Evolutionary conservation across 495 filamentous ascomycete genomes (phyloP).

Genomic region (Neurospora sp.): DNA sequence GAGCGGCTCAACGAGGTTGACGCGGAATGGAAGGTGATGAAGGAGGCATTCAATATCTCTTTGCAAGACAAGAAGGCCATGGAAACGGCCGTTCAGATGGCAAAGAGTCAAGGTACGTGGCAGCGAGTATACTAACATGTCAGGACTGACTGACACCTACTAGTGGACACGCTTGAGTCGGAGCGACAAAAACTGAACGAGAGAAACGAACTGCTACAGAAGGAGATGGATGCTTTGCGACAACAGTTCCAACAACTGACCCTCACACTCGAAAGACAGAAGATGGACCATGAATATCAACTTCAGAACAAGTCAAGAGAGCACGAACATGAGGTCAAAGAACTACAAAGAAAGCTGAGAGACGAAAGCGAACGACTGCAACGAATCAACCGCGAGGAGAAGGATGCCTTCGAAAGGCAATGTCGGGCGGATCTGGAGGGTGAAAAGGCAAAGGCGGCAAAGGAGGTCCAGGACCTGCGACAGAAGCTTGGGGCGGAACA

Average conservation of each 20-base stretch:
- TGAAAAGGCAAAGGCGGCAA: constrained; percentile 45
- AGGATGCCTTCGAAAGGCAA: constrained; percentile 33
- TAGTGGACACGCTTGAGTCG: constrained; percentile 60
- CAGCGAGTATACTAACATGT: neutral
- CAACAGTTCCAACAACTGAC: constrained; percentile 21
- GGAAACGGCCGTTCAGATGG: constrained; percentile 58
- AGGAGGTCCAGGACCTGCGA: constrained; percentile 57
- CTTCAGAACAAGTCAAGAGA: constrained; percentile 29
- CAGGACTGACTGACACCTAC: neutral
- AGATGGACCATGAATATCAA: constrained; percentile 27
- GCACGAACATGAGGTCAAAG: constrained; percentile 23
- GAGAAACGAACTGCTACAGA: constrained; percentile 44
- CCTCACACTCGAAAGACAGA: constrained; percentile 19
- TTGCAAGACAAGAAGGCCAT: constrained; percentile 49
- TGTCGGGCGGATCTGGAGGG: constrained; percentile 42
- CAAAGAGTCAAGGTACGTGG: constrained; percentile 62
- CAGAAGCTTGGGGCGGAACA: constrained; percentile 50
- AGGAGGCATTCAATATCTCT: constrained; percentile 50
- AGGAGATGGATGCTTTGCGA: constrained; percentile 49
- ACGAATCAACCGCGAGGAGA: constrained; percentile 28
- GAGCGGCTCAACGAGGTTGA: constrained; percentile 57
- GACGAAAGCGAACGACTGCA: constrained; percentile 19
- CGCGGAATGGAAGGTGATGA: constrained; percentile 46
- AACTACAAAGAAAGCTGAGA: constrained; percentile 29
- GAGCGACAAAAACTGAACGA: constrained; percentile 47